These are phyloP conservation scores for Fonsecaea erecta DNA, from an alignment of 2,329 filamentous ascomycete genomes.

Conservation along the genomic window DNA sequence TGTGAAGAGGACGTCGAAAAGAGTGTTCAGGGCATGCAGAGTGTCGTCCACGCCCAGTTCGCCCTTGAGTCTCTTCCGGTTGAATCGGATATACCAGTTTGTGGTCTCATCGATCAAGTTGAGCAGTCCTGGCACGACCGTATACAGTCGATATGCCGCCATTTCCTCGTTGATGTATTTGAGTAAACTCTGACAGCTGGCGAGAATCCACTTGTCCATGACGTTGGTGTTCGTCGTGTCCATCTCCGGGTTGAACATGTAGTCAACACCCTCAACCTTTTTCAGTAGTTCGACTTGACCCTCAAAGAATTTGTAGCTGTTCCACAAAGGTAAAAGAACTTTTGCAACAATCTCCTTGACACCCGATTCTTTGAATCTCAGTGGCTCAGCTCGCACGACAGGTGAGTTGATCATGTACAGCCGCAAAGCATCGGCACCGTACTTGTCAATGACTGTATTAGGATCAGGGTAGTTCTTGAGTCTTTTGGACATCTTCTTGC, in stretches of 20 bases:
- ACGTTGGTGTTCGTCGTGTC: slow-evolving; percentile 78
- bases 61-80: slow-evolving; percentile 81
- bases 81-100: slow-evolving; percentile 93
- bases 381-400: slow-evolving; percentile 80
- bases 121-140: slow-evolving; percentile 79
- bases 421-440: slow-evolving; percentile 84
- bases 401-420: slow-evolving; percentile 93
- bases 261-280: slow-evolving; percentile 78
- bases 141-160: slow-evolving; percentile 75
- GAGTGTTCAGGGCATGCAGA: slow-evolving; percentile 84
- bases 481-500: slow-evolving; percentile 94
- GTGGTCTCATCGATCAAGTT: slow-evolving; percentile 84
- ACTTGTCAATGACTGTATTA: slow-evolving; percentile 74
- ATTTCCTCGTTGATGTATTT: slow-evolving; percentile 89
- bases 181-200: slow-evolving; percentile 80
- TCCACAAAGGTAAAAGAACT: slow-evolving; percentile 84
- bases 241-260: slow-evolving; percentile 71
- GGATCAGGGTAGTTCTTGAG: slow-evolving; percentile 92
- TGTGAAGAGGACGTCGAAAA: slow-evolving; percentile 92
- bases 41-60: slow-evolving; percentile 86
- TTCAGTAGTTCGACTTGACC: slow-evolving; percentile 81
- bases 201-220: slow-evolving; percentile 90
- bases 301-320: slow-evolving; percentile 90
- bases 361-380: slow-evolving; percentile 82
- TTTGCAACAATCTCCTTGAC: slow-evolving; percentile 90